Conservation (phyloP, 306 rosid genomes). For the Phaseolus lunatus region DNA sequence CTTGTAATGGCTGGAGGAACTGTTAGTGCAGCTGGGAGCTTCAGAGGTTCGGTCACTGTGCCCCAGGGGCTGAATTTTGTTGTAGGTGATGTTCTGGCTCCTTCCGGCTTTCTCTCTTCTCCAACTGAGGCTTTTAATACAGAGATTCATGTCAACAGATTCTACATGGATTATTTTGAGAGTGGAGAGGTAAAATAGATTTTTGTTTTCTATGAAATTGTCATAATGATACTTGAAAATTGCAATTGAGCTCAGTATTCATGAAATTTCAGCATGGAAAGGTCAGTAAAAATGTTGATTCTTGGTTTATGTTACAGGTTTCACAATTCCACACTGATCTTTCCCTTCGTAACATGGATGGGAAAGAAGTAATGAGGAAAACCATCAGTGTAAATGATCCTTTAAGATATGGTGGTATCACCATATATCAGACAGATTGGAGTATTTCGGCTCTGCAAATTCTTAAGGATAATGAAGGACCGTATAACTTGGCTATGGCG, state of each 20-base stretch:
- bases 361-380: conserved; percentile 90
- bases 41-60: conserved; percentile 92
- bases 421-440: conserved; percentile 98
- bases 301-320: conserved; percentile 61
- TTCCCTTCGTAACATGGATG: conserved; percentile 74
- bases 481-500: conserved; percentile 94
- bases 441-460: conserved; percentile 85
- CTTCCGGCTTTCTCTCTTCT: conserved; percentile 80
- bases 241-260: conserved; percentile 26
- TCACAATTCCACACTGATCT: conserved; percentile 90
- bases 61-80: conserved; percentile 97
- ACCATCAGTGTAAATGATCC: conserved; percentile 95
- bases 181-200: conserved; percentile 84
- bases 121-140: conserved; percentile 86
- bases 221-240: conserved; percentile 16
- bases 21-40: conserved; percentile 92
- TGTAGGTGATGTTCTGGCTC: conserved; percentile 87
- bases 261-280: conserved; percentile 20
- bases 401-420: conserved; percentile 79
- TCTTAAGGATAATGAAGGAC: conserved; percentile 87
- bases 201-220: conserved; percentile 23
- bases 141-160: conserved; percentile 90
- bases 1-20: conserved; percentile 96
- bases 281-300: not conserved
- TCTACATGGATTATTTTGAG: conserved; percentile 87